A percentile compares a stretch with the other conserved stretches of the same genome.
phyloP scores from a whole-genome alignment of 108 stramenopile genomes.

The Fragilaria crotonensis region DNA sequence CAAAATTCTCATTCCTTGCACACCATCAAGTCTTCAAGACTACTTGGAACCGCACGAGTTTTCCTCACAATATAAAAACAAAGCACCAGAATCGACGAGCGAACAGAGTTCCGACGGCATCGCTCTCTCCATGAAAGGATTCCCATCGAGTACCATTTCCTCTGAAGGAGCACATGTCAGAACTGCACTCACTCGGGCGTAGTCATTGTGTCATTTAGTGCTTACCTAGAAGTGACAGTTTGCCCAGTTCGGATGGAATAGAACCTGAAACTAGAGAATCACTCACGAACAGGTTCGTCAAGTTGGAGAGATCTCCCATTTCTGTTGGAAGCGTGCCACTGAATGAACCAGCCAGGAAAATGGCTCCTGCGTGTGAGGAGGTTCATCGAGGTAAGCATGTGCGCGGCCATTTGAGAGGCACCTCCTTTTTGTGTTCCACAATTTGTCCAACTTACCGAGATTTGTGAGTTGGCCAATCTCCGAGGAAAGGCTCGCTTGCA shows the following conservation, averaged over 20 bases:
- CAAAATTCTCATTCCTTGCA: too few species aligned
- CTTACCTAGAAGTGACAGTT: neutral
- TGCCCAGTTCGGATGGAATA: conserved; percentile 20
- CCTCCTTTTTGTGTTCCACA: neutral
- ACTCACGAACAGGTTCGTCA: neutral
- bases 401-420: neutral
- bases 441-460: neutral
- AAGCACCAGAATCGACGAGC: neutral
- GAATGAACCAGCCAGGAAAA: neutral
- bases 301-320: conserved; percentile 6
- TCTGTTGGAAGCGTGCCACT: conserved; percentile 1
- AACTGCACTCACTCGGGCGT: neutral
- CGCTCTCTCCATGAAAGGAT: neutral
- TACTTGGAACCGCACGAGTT: too few species aligned
- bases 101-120: neutral
- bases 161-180: neutral
- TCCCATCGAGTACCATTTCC: neutral
- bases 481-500: neutral
- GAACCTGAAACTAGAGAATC: conserved; percentile 12
- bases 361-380: neutral
- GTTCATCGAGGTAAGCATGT: neutral
- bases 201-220: neutral
- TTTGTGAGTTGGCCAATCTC: neutral
- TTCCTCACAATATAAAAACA: too few species aligned
- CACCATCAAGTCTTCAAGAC: too few species aligned